Conservation (phyloP, 148 eudicot genomes). For the Rhododendron griersonianum region DNA sequence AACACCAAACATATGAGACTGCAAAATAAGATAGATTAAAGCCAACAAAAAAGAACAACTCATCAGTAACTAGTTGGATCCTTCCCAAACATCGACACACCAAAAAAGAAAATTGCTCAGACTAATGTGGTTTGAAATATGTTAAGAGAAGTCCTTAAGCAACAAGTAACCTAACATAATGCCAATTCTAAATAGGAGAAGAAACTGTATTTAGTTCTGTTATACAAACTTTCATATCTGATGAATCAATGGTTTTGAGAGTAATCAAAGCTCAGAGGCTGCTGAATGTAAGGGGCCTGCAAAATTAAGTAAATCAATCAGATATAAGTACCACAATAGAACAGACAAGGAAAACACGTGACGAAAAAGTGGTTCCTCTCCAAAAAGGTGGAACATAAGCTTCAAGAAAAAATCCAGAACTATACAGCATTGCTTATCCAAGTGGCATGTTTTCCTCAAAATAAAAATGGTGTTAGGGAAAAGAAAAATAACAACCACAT, state of each 20-base stretch:
- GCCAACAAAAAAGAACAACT: conserved; percentile 1
- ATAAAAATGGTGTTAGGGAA: no score
- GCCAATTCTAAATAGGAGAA: conserved; percentile 1
- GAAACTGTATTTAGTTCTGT: conserved; percentile 7
- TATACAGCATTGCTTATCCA: no score
- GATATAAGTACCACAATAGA: no score
- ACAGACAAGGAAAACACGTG: no score
- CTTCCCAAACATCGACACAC: no score
- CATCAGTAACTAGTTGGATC: neutral
- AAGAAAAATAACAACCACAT: no score
- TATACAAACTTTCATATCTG: conserved; percentile 15
- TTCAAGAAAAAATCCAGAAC: no score
- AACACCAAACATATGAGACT: no score
- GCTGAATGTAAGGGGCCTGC: conserved; percentile 88
- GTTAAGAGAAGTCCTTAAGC: neutral
- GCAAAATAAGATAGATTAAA: no score
- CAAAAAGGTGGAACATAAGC: no score
- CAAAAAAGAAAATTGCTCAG: neutral
- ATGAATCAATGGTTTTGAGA: conserved; percentile 48
- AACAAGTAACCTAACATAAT: neutral
- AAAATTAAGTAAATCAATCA: neutral
- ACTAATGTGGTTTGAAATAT: neutral
- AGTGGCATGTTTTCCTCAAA: neutral
- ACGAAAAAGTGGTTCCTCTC: no score
- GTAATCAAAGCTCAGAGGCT: conserved; percentile 88